Evolutionary conservation across 192 early-diverging fungal genomes (phyloP), one percentile per base, ranked within the genome.

Genomic region (Coemansia furcata): DNA sequence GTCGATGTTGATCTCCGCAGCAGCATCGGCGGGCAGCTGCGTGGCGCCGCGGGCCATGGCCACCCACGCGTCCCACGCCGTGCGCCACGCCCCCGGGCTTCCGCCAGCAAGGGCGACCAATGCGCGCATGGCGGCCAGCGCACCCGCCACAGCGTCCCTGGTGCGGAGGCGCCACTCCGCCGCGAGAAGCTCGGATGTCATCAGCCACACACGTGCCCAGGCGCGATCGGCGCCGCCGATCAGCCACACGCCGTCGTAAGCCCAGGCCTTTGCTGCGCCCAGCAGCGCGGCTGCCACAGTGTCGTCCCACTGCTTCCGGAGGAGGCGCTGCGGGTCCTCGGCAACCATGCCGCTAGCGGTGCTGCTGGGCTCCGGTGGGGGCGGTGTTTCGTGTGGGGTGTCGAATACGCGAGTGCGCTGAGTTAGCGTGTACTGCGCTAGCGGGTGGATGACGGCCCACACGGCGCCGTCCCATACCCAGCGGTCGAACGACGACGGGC

Each of bases 371-470:
- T 46, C 44, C 4, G 6, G 26, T 26, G 1, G 11, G 2, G 26
- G 26, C 42, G 59, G 11, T 42, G 44, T 61, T 60, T 61, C 38
- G 5, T 21, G 2, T 3, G 66, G 54, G 12, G 67, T 29, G 4
- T 19, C 43, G 30, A 83, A 60, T 15, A 76, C 61, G 30, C 38
- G 61, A 4, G 69, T 50, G 1, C 80, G 80, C 44, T 67, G 62
- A 8, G 33, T 42, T 12, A 83, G 62, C 2, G 63, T 21, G 43
- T 69, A 35, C 33, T 47, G 58, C 8, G 84, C 68, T 6, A 97
- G 71, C 1, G 98, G 96, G 59, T 94, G 87, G 38, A 99, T 76
- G 17, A 95, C 88, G 42, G 90, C 80, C 93, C 93, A 96, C 30
- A 97, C 82, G 67, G 90, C 91, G 37, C 90, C 82, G 37, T 92